These are phyloP conservation scores for Aegilops umbellulata DNA, from an alignment of 176 grass and related monocot species.

Conservation along the genomic window DNA sequence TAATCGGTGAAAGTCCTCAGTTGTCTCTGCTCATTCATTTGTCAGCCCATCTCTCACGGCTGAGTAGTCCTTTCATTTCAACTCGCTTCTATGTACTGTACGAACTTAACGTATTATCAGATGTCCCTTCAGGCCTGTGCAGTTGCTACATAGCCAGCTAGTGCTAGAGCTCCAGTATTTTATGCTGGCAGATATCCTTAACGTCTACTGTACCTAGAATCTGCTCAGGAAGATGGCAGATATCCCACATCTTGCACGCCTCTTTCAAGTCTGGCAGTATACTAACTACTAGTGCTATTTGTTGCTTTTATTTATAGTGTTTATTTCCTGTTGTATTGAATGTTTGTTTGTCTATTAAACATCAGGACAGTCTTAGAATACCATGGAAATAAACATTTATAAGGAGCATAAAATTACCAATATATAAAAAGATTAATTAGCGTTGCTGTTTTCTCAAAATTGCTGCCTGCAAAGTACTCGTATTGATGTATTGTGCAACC, in stretches of 20 bases:
- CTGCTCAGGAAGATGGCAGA: background rate
- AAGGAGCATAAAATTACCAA: background rate
- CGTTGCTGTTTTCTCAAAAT: background rate
- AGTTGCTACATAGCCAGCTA: background rate
- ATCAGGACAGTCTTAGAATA: background rate
- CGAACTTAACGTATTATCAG: constrained; percentile 9
- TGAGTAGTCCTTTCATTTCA: constrained; percentile 24
- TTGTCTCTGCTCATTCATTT: background rate
- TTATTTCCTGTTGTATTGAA: background rate
- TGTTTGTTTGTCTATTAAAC: background rate
- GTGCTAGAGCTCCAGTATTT: constrained; percentile 30
- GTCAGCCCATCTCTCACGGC: background rate
- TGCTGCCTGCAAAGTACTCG: background rate
- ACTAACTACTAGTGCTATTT: background rate
- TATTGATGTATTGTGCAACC: background rate
- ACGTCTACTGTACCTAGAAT: constrained; percentile 7
- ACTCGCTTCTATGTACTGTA: background rate
- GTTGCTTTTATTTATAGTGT: background rate
- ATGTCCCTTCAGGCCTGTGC: constrained; percentile 35
- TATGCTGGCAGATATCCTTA: constrained; percentile 18
- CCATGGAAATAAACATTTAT: background rate
- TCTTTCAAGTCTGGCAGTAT: background rate
- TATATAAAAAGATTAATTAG: background rate
- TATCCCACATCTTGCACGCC: background rate
- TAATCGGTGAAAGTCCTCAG: constrained; percentile 26